Base-by-base conservation (phyloP, 805 yeast genomes). In the Kregervanrija delftensis region DNA sequence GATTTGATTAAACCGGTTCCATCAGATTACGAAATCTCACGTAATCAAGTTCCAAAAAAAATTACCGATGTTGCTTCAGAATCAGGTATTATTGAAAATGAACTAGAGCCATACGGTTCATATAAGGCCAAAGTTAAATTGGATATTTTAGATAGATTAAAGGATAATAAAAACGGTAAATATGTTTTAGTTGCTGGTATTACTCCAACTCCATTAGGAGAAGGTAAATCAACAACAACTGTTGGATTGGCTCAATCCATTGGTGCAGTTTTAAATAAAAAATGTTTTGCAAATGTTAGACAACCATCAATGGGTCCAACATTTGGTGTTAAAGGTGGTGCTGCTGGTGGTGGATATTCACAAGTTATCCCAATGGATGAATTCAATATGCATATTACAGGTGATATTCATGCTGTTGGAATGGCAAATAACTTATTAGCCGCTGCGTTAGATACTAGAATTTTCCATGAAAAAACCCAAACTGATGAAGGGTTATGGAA, bases 281-380 rank as follows among this genome's bases (percentile, higher is more conserved):
- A 83, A 47, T 81, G 95, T 34, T 81, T 90, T 64, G 99, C 98
- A 43, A 89, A 87, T 58, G 96, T 91, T 42, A 85, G 99, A 65
- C 99, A 91, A 65, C 98, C 98, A 30, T 85, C 95, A 9, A 88
- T 91, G 96, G 98, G 98, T 35, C 99, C 99, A 42, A 91, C 98
- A 14, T 91, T 91, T 58, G 99, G 99, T 65, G 89, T 91, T 57
- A 91, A 91, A 70, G 99, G 99, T 60, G 98, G 98, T 66, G 99
- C 99, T 46, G 98, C 98, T 14, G 99, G 99, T 57, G 99, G 98
- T 62, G 98, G 98, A 40, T 91, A 89, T 66, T 77, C 98, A 2
- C 98, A 91, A 69, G 98, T 91, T 39, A 90, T 91, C 56, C 98
- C 98, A 42, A 91, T 91, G 97, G 99, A 91, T 66, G 97, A 91